Percentiles rank a stretch among this genome's conserved stretches.
These are phyloP conservation scores for Fomitopsis betulina DNA, from an alignment of 1,284 basidiomycete species.

Conservation along the genomic window DNA sequence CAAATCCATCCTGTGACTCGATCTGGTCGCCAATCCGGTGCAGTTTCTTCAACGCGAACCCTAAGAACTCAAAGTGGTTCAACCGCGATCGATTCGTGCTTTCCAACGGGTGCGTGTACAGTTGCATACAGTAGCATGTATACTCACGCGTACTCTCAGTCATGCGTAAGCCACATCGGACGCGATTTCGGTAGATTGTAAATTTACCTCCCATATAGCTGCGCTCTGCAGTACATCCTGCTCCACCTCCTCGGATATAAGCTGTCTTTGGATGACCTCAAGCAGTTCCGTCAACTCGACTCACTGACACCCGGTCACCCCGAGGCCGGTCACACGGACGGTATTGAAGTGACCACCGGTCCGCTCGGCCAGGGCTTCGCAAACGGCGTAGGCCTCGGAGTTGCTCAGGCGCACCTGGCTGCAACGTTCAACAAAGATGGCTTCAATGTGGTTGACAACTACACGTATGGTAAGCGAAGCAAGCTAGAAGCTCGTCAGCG, in stretches of 20 bases:
- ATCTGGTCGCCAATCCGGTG: background rate
- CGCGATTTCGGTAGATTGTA: background rate
- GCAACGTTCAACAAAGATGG: conserved; percentile 88
- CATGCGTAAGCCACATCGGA: conserved; percentile 55
- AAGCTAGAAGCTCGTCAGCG: conserved; percentile 1
- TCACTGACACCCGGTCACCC: conserved; percentile 92
- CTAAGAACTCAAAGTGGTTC: conserved; percentile 87
- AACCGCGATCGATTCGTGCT: conserved; percentile 89
- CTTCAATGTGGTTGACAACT: conserved; percentile 85
- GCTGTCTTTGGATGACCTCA: conserved; percentile 80
- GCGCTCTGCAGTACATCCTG: conserved; percentile 81
- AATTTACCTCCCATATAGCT: conserved; percentile 38
- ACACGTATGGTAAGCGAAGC: conserved; percentile 68
- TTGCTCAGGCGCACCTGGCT: conserved; percentile 87
- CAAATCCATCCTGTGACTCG: background rate
- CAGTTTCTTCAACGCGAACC: conserved; percentile 85
- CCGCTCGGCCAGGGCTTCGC: conserved; percentile 94
- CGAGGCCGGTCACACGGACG: conserved; percentile 84
- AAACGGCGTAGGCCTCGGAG: conserved; percentile 91
- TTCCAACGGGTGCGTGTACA: conserved; percentile 66
- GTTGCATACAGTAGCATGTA: background rate
- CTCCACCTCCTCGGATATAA: conserved; percentile 85
- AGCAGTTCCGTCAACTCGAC: conserved; percentile 81
- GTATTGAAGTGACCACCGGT: conserved; percentile 95
- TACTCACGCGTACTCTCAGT: conserved; percentile 28